These are phyloP conservation scores for Bathelium albidoporum DNA, from an alignment of 495 filamentous ascomycete species.

Conservation along the genomic window DNA sequence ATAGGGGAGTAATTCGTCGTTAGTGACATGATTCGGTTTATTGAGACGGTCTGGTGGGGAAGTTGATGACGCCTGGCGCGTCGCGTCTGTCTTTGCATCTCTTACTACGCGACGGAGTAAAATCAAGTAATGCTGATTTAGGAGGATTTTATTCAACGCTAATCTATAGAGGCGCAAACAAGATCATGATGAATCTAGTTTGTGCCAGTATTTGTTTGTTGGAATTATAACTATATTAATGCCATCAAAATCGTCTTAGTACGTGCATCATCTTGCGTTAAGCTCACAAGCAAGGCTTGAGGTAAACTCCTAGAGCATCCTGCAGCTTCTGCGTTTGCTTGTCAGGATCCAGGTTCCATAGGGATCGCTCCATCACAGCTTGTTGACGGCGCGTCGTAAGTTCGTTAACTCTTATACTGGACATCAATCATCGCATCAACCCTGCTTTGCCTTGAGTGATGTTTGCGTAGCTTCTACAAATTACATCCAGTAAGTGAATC, in stretches of 20 bases:
- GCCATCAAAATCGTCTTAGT: neutral
- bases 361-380: neutral
- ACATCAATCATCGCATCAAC: slow-evolving; percentile 3
- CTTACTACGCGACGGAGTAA: too few species aligned
- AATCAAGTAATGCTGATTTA: too few species aligned
- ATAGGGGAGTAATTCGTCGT: neutral
- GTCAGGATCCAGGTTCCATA: neutral
- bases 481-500: neutral
- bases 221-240: slow-evolving; percentile 12
- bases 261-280: too few species aligned
- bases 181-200: neutral
- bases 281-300: too few species aligned
- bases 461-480: slow-evolving; percentile 21
- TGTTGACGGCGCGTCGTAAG: neutral
- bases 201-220: too few species aligned
- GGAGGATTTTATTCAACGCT: slow-evolving; percentile 8
- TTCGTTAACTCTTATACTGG: neutral
- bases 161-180: neutral
- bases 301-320: too few species aligned
- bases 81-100: neutral
- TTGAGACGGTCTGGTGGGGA: neutral
- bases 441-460: slow-evolving; percentile 20
- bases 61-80: neutral
- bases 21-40: neutral
- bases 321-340: too few species aligned